Evolutionary conservation across 2,329 filamentous ascomycete species (phyloP), one percentile per base, ranked within the genome.

Genomic region (Chaetomium sp.): DNA sequence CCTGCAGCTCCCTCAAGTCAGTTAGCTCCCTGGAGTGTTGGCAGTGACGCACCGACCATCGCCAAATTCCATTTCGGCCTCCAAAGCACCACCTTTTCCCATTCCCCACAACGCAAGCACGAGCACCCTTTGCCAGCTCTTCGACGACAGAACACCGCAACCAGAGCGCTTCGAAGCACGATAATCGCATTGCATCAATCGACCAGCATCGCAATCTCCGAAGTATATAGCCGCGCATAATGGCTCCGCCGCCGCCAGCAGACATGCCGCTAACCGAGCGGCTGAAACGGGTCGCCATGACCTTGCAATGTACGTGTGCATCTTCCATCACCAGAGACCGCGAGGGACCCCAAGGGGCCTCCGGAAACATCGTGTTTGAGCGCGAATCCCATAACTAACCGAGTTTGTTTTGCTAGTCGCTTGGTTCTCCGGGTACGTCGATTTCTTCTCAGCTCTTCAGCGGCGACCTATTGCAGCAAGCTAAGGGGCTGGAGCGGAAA

Each of bases 351-450:
- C 33, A n/a, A n/a, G 13, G 27, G 29, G 21, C 16, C n/a, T n/a
- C n/a, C n/a, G n/a, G n/a, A n/a, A 8, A n/a, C 19, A 1, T 21
- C 13, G 3, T 33, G 9, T 5, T 19, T 12, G 38, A 7, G 27
- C 9, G 29, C 63, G 38, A 42, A 62, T 64, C 59, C 66, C 67
- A 49, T 67, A 67, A 70, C 77, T 82, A 71, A 81, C 74, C 12
- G 69, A 60, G 69, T 67, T 75, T 72, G 69, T 72, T 58, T 47
- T 64, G 62, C 57, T 68, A 89, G 87, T 93, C 75, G 90, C 85
- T 73, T 94, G 91, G 91, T 93, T 93, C 75, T 81, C 86, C 73
- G 90, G 90, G 90, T 93, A 90, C 70, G 90, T 87, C 63, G 70
- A 67, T 21, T 12, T 16, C 10, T 33, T 21, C 27, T 31, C n/a